These are phyloP conservation scores for Excoecaria cochinchinensis DNA, from an alignment of 345 rosid species.

Conservation along the genomic window DNA sequence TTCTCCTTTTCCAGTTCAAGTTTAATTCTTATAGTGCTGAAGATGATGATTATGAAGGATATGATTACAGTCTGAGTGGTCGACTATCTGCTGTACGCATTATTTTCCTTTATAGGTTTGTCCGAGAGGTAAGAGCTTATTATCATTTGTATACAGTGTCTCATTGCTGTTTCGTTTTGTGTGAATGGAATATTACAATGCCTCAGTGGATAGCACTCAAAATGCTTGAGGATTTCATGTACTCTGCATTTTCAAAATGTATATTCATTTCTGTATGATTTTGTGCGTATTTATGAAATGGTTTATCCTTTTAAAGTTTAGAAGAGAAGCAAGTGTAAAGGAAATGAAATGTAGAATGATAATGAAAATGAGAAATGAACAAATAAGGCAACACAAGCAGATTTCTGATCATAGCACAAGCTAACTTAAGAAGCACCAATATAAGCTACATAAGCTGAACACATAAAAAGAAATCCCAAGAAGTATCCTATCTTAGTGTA, in stretches of 20 bases:
- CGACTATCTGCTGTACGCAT: slow-evolving; percentile 93
- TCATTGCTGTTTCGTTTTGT: background rate
- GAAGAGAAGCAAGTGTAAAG: background rate
- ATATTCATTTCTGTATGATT: background rate
- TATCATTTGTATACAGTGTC: too few relatives aligned
- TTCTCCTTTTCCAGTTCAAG: slow-evolving; percentile 68
- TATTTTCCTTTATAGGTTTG: slow-evolving; percentile 89
- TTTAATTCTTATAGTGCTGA: slow-evolving; percentile 81
- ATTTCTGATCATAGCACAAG: background rate
- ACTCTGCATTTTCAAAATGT: background rate
- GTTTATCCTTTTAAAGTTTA: background rate
- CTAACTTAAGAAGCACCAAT: background rate
- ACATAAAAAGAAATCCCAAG: background rate
- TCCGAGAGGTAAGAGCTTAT: slow-evolving; percentile 70
- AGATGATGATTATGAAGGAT: slow-evolving; percentile 97
- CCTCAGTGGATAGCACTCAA: background rate
- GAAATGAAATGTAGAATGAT: background rate
- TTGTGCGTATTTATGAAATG: background rate
- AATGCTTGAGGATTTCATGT: background rate
- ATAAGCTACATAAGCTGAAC: background rate
- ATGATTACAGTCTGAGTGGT: slow-evolving; percentile 85
- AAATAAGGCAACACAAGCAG: background rate
- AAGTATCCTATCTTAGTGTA: background rate
- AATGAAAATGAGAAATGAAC: background rate
- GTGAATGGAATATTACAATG: background rate